Conservation (phyloP, 148 eudicot genomes). For the Cornus kousa region DNA sequence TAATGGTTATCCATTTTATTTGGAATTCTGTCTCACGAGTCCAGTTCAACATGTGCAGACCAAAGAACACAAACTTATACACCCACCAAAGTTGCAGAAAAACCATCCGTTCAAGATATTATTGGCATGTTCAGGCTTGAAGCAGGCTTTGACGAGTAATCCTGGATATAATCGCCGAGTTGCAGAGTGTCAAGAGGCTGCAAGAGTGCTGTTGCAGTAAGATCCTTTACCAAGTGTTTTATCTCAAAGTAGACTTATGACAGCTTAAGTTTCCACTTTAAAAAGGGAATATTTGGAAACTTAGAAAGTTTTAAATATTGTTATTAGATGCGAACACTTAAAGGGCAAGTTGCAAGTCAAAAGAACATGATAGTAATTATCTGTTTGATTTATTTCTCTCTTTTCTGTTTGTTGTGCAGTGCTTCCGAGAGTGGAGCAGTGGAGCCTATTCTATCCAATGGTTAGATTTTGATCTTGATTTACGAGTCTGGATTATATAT, state of each 20-base stretch:
- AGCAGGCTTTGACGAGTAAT: slow-evolving; percentile 78
- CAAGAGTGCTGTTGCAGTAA: slow-evolving; percentile 75
- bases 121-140: slow-evolving; percentile 88
- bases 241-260: no score
- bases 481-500: not conserved
- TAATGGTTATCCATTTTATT: not conserved
- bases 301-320: no score
- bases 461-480: slow-evolving; percentile 36
- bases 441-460: slow-evolving; percentile 77
- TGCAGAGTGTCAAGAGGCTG: slow-evolving; percentile 87
- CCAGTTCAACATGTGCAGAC: slow-evolving; percentile 43
- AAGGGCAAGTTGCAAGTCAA: not conserved
- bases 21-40: not conserved
- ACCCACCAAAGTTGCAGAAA: slow-evolving; percentile 35
- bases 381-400: not conserved
- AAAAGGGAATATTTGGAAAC: no score
- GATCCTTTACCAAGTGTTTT: slow-evolving; percentile 13
- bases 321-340: not conserved
- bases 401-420: slow-evolving; percentile 39
- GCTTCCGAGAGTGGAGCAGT: slow-evolving; percentile 58
- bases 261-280: no score
- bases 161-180: slow-evolving; percentile 82
- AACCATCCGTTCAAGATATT: slow-evolving; percentile 66
- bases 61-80: slow-evolving; percentile 81
- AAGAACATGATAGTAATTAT: not conserved